phyloP scores from a whole-genome alignment of 1,139 yeast species.

The Groenewaldozyma auringiensis region DNA sequence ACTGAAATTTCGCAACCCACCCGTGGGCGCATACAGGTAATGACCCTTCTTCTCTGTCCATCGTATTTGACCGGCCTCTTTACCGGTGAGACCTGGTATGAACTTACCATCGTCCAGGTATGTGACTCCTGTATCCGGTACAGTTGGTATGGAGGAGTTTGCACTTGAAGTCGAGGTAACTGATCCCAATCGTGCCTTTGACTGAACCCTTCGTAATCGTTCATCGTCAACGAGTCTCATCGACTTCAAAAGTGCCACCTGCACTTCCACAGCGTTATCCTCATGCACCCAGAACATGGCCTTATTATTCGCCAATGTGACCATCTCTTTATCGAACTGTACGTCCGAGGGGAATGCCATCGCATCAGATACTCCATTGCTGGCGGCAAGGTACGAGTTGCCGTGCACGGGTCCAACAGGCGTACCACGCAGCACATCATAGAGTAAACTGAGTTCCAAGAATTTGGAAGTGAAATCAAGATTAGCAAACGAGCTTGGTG shows the following conservation, averaged over 20 bases:
- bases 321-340: conserved; percentile 35
- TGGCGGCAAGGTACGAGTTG: conserved; percentile 11
- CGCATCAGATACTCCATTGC: conserved; percentile 13
- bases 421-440: conserved; percentile 40
- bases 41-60: conserved; percentile 16
- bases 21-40: conserved; percentile 40
- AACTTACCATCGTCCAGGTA: conserved; percentile 33
- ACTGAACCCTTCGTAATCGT: conserved; percentile 12
- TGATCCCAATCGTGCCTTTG: conserved; percentile 10
- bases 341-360: conserved; percentile 25
- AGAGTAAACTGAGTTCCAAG: conserved; percentile 51
- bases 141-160: background rate
- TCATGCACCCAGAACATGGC: conserved; percentile 36
- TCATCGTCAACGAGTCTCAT: conserved; percentile 19
- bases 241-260: conserved; percentile 31
- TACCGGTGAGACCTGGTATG: conserved; percentile 27
- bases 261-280: conserved; percentile 34
- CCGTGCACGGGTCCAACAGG: conserved; percentile 6
- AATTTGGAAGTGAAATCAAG: conserved; percentile 60
- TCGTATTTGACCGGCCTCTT: conserved; percentile 36
- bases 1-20: conserved; percentile 45
- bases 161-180: background rate
- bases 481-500: conserved; percentile 50
- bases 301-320: conserved; percentile 24
- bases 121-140: conserved; percentile 17